Base-by-base conservation (phyloP, 2,329 filamentous ascomycete genomes). In the Ilyonectria sp. region DNA sequence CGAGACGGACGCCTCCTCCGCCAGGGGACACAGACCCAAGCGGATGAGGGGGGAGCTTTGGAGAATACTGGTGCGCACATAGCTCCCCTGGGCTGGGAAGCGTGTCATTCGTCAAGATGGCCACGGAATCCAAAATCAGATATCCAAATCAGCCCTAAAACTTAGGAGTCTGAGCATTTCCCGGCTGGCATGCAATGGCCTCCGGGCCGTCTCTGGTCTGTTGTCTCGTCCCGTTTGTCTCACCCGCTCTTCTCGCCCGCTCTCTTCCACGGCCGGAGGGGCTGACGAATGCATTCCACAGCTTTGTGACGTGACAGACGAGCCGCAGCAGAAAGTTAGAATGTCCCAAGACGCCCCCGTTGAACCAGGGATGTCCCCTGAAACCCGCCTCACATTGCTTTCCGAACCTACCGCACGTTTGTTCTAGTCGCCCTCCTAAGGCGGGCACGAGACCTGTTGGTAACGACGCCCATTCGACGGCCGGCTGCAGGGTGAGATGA, bases 291-390 rank as follows among this genome's bases (percentile, higher is more conserved):
- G 50, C 74, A 72, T 75, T 75, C 73, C 73, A 74, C 72, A 68
- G 63, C 72, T 67, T 70, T 43, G 63, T 60, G 63, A 66, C 54
- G 63, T 65, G 60, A 59, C n/a, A n/a, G n/a, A n/a, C 54, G 59
- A 67, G 60, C 50, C 47, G 43, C 44, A 62, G 53, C 21, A 52
- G 40, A 65, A 47, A 47, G 58, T 52, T 58, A 43, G 50, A 43
- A 49, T 11, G 53, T 33, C 40, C 56, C 63, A 53, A 33, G 59
- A 56, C 52, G 47, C 21, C 40, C 53, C 56, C 50, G 44, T 55
- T 49, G 63, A 71, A 61, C 62, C 71, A 75, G 68, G 72, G 70
- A 74, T 74, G 56, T 65, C 71, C 74, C 74, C 74, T 76, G 74
- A 76, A 69, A 75, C 74, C 63, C 47, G 43, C 69, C 72, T 75